These are phyloP conservation scores for Fusarium abutilonis DNA, from an alignment of 2,329 filamentous ascomycete species.

Conservation along the genomic window DNA sequence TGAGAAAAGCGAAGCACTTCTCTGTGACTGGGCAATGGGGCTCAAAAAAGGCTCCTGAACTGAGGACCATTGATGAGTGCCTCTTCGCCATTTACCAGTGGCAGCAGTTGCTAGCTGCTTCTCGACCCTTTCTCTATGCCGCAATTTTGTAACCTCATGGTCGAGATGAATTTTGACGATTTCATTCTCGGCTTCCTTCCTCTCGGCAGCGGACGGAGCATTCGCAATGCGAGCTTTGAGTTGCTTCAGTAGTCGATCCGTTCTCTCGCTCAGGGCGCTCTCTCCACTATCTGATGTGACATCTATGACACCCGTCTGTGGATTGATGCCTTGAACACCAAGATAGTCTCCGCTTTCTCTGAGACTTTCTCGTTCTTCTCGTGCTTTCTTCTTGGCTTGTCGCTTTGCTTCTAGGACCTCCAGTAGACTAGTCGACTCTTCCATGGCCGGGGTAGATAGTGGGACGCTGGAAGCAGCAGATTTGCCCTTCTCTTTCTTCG, in stretches of 20 bases:
- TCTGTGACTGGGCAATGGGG: conserved; percentile 58
- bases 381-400: conserved; percentile 47
- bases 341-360: conserved; percentile 67
- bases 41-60: conserved; percentile 60
- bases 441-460: background rate
- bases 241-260: conserved; percentile 47
- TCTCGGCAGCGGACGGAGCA: conserved; percentile 53
- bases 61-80: conserved; percentile 62
- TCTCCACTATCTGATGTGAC: conserved; percentile 60
- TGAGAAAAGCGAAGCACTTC: conserved; percentile 37
- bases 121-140: conserved; percentile 56
- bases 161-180: conserved; percentile 48
- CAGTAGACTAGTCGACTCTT: conserved; percentile 4
- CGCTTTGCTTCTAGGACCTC: conserved; percentile 47
- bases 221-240: conserved; percentile 50
- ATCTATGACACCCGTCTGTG: conserved; percentile 63
- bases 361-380: conserved; percentile 55
- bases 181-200: conserved; percentile 58
- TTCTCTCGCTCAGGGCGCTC: conserved; percentile 48
- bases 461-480: background rate
- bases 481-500: background rate
- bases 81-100: conserved; percentile 57
- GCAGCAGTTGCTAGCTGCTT: conserved; percentile 43
- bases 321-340: conserved; percentile 67
- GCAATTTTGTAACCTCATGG: conserved; percentile 53